These are phyloP conservation scores for Botrytis porri DNA, from an alignment of 2,329 filamentous ascomycete species.

Conservation along the genomic window DNA sequence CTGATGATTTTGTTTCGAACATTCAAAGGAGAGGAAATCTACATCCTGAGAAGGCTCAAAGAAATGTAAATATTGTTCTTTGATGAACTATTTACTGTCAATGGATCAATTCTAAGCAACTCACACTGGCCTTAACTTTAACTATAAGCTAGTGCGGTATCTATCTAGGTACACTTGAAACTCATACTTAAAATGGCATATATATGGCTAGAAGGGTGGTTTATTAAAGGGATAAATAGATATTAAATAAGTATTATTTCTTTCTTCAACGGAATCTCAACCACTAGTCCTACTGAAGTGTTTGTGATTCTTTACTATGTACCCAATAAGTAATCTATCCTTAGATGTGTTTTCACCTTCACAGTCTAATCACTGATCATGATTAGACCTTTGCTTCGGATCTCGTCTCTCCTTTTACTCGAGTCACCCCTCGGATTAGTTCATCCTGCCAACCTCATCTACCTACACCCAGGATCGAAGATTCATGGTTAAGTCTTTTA, in stretches of 20 bases:
- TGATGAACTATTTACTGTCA: neutral
- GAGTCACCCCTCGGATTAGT: neutral
- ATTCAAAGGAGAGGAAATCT: neutral
- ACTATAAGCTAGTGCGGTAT: neutral
- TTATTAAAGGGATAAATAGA: neutral
- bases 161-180: neutral
- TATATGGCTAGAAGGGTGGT: neutral
- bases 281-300: neutral
- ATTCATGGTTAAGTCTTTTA: neutral
- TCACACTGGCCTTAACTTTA: neutral
- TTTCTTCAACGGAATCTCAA: too few relatives aligned
- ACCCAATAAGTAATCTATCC: neutral
- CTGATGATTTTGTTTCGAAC: slow-evolving; percentile 8
- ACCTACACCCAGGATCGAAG: neutral
- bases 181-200: neutral
- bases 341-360: neutral
- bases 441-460: neutral
- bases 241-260: neutral
- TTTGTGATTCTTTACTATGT: neutral
- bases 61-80: neutral
- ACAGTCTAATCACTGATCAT: neutral
- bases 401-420: neutral
- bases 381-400: neutral
- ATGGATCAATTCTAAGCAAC: neutral
- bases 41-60: neutral